Evolutionary conservation across 2,329 filamentous ascomycete species (phyloP), one percentile per base, ranked within the genome.

Genomic region (Malbranchea zuffiana): DNA sequence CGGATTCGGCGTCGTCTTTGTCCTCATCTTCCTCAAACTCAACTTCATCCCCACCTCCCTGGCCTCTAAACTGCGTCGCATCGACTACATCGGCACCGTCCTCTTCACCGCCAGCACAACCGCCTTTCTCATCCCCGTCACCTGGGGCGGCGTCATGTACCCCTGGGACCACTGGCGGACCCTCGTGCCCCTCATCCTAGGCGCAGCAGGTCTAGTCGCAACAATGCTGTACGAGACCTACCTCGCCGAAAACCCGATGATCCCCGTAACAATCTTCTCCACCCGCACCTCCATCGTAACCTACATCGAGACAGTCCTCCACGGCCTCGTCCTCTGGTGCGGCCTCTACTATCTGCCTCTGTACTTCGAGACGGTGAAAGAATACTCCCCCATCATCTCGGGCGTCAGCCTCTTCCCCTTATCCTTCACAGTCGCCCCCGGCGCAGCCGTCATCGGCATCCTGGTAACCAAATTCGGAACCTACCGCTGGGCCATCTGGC

Each of bases 111-210:
- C 61, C 8, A 70, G 71, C 10, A 63, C 67, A 8, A 74, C 74
- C 0, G 68, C 67, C 15, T 71, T 80, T 47, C 54, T 80, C 26
- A 73, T 80, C 29, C 72, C 74, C 0, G 51, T 80, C 3, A 76
- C 74, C 2, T 78, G 74, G 65, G 79, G 76, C 6, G 78, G 76
- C 24, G 66, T 80, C 6, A 71, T 77, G 58, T 82, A 79, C 50
- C 49, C 66, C 0, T 83, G 78, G 79, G 52, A 59, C 29, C 74
- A 68, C 3, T 80, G 72, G 67, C 65, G 67, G 1, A 78, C 75
- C 0, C 58, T 83, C 2, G 65, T 78, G 1, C 78, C 78, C 0
- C 56, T 83, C 10, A 52, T 74, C 3, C 25, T 80, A 6, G 76
- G 77, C 1, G 50, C 59, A 0, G 53, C 59, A 1, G 68, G 71